Evolutionary conservation across 169 alveolate genomes (phyloP).

Genomic region (Eimeria tenella): DNA sequence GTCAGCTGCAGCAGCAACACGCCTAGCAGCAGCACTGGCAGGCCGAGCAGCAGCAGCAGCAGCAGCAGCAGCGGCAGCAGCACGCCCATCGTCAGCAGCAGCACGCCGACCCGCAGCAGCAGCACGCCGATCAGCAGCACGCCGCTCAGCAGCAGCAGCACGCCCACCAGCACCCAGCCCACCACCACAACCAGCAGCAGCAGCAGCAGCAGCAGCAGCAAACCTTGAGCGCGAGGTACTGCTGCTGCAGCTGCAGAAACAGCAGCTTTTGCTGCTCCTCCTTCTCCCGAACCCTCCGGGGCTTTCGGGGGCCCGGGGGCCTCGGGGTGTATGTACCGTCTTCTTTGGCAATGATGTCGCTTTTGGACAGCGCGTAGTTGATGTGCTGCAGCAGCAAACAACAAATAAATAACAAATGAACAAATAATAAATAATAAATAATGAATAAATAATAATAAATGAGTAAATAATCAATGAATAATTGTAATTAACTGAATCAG

Average conservation of each 20-base stretch:
- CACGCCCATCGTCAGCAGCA: too few relatives aligned
- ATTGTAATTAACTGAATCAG: too few relatives aligned
- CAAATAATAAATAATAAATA: too few relatives aligned
- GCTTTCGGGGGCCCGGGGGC: constrained; percentile 89
- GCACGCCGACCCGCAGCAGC: too few relatives aligned
- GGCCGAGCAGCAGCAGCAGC: too few relatives aligned
- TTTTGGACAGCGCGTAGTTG: constrained; percentile 87
- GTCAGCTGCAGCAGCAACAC: neutral
- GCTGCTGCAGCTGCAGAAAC: constrained; percentile 84
- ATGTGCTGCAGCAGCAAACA: constrained; percentile 78
- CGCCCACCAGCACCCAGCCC: too few relatives aligned
- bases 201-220: constrained; percentile 76
- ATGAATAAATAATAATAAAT: too few relatives aligned
- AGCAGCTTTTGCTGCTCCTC: constrained; percentile 83
- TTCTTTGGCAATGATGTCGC: constrained; percentile 87
- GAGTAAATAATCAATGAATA: too few relatives aligned
- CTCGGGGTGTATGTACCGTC: constrained; percentile 88
- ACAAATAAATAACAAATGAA: neutral
- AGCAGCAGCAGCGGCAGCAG: too few relatives aligned
- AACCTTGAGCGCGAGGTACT: constrained; percentile 68
- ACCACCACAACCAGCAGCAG: constrained; percentile 56
- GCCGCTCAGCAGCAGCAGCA: too few relatives aligned
- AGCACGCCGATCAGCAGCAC: too few relatives aligned
- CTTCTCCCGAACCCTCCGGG: constrained; percentile 87
- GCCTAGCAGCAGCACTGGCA: constrained; percentile 2